phyloP scores from a whole-genome alignment of 1,284 basidiomycete genomes.

The Heterobasidion parviporum region DNA sequence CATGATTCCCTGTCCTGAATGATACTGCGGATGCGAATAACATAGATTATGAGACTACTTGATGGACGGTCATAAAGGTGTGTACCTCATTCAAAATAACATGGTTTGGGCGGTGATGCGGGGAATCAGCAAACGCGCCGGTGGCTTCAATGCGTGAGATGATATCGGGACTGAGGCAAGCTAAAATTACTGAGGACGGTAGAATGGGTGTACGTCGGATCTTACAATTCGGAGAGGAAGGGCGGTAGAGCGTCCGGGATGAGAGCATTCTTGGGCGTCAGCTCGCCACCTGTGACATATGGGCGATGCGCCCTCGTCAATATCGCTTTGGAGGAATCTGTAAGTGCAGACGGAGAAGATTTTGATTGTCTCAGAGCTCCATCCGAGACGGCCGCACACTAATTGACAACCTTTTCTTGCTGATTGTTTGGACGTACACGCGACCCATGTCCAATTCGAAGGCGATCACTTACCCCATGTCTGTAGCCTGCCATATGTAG shows the following conservation, averaged over 20 bases:
- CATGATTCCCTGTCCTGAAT: conserved; percentile 88
- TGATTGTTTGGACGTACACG: too few species aligned
- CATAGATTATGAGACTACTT: not conserved
- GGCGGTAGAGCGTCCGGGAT: conserved; percentile 56
- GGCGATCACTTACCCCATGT: conserved; percentile 54
- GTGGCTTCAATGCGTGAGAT: conserved; percentile 58
- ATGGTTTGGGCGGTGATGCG: conserved; percentile 73
- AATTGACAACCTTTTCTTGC: too few species aligned
- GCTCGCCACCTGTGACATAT: conserved; percentile 49
- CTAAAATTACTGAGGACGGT: conserved; percentile 1
- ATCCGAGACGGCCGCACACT: too few species aligned
- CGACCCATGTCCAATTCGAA: too few species aligned
- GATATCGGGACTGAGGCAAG: conserved; percentile 58
- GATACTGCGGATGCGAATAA: conserved; percentile 46
- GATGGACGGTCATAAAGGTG: not conserved
- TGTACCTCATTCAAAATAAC: conserved; percentile 77
- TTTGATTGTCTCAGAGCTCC: not conserved
- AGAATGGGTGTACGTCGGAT: not conserved
- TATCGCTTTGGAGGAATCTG: not conserved
- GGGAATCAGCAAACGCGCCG: conserved; percentile 51
- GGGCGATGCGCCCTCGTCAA: conserved; percentile 1
- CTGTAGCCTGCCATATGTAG: conserved; percentile 46
- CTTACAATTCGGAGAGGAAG: conserved; percentile 54
- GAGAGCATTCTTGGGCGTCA: conserved; percentile 52
- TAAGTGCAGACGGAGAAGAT: not conserved